Base-by-base conservation (phyloP, 1,284 basidiomycete genomes). In the Laetiporus sulphureus region DNA sequence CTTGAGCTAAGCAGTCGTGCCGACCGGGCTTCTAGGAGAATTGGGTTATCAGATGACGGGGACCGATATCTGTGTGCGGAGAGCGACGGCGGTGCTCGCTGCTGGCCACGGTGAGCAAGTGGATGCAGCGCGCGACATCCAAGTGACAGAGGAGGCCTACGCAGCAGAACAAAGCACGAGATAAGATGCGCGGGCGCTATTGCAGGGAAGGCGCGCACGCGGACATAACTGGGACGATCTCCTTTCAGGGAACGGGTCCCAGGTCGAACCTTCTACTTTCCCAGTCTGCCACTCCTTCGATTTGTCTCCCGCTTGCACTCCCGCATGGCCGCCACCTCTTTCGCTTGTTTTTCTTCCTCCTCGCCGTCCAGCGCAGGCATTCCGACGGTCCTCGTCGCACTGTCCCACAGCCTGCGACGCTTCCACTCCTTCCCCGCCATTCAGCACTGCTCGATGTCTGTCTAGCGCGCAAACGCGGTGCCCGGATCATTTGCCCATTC, bases 201-300 rank as follows among this genome's bases (percentile, higher is more conserved):
- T n/a, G 36, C 8, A 11, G 25, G 15, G 29, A 22, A 5, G 35
- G 22, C 36, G 25, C 13, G 30, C 20, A 37, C 35, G 41, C 41
- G 36, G 41, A 38, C 36, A 36, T 36, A 42, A 33, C 40, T 36
- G 40, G 33, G 40, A 22, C 40, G 40, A 42, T 42, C 40, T 42
- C 33, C 40, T 19, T 36, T 20, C 34, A 15, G 8, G 34, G 34
- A 36, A 36, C 6, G 8, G 7, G 25, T 7, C 25, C 8, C 8
- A 27, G 7, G 25, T 13, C 25, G 13, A 13, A 27, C 13, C 25
- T 27, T n/a, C n/a, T n/a, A n/a, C n/a, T n/a, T n/a, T n/a, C n/a
- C n/a, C 25, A 8, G 25, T 27, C 25, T 27, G 25, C 25, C 8
- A n/a, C n/a, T n/a, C n/a, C n/a, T n/a, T n/a, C n/a, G n/a, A n/a